Conservation (phyloP, 2,329 filamentous ascomycete species). For the Metarhizium brunneum region DNA sequence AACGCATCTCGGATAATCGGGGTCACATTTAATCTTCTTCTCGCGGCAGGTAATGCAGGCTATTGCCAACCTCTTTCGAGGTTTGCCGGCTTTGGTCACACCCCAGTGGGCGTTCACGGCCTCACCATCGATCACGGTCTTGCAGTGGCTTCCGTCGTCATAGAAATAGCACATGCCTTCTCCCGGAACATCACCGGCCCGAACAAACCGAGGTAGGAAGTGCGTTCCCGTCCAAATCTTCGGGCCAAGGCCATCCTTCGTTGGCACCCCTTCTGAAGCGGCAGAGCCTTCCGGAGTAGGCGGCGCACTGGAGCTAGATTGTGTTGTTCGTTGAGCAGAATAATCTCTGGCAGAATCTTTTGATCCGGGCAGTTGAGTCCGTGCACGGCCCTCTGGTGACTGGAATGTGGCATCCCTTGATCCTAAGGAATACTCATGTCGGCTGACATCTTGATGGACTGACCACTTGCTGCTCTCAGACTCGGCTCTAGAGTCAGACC, state of each 20-base stretch:
- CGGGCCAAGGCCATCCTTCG: slow-evolving; percentile 53
- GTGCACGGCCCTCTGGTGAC: slow-evolving; percentile 24
- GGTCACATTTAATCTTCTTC: slow-evolving; percentile 97
- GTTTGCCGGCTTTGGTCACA: slow-evolving; percentile 91
- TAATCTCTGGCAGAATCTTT: slow-evolving; percentile 21
- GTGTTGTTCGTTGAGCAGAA: slow-evolving; percentile 16
- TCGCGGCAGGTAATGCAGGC: slow-evolving; percentile 90
- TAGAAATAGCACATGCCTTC: slow-evolving; percentile 81
- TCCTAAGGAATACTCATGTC: slow-evolving; percentile 37
- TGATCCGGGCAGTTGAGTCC: slow-evolving; percentile 26
- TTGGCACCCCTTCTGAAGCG: slow-evolving; percentile 32
- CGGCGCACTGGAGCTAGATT: slow-evolving; percentile 16
- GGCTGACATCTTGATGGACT: slow-evolving; percentile 28
- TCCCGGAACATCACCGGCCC: slow-evolving; percentile 58
- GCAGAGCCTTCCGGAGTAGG: slow-evolving; percentile 19
- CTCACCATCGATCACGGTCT: slow-evolving; percentile 76
- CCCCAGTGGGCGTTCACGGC: slow-evolving; percentile 87
- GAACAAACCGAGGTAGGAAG: slow-evolving; percentile 50
- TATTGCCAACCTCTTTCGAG: slow-evolving; percentile 80
- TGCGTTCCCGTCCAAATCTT: slow-evolving; percentile 63
- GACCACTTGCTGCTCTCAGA: slow-evolving; percentile 29
- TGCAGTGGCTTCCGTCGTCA: slow-evolving; percentile 75
- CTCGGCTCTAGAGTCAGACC: slow-evolving; percentile 26
- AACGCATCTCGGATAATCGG: slow-evolving; percentile 75
- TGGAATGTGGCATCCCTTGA: slow-evolving; percentile 28